phyloP scores from a whole-genome alignment of 2,329 filamentous ascomycete species.

The Aphanocladium album region DNA sequence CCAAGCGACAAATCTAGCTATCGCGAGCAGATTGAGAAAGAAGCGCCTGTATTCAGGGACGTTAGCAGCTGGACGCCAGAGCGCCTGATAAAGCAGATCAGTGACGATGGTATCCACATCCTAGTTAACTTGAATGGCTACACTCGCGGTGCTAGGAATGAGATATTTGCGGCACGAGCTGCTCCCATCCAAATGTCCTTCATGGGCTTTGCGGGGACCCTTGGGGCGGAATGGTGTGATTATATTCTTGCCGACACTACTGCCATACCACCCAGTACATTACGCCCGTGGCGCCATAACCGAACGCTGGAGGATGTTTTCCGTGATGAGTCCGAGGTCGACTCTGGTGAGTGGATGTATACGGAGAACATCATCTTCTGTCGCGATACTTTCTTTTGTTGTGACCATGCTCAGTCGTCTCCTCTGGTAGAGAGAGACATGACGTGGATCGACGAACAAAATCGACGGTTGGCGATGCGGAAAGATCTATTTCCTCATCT shows the following conservation, averaged over 20 bases:
- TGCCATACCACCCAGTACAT: conserved; percentile 74
- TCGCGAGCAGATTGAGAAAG: conserved; percentile 85
- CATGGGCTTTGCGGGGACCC: conserved; percentile 95
- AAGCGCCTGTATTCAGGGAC: conserved; percentile 87
- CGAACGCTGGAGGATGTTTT: conserved; percentile 67
- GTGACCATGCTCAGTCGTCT: conserved; percentile 89
- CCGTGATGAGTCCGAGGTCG: conserved; percentile 59
- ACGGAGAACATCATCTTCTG: conserved; percentile 96
- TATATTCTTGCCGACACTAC: conserved; percentile 89
- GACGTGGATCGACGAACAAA: conserved; percentile 80
- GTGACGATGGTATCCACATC: conserved; percentile 85
- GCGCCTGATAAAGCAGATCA: conserved; percentile 77
- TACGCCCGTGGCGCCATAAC: conserved; percentile 75
- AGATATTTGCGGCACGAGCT: conserved; percentile 91
- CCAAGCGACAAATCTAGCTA: conserved; percentile 84
- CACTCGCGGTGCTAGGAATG: conserved; percentile 91
- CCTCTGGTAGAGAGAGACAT: conserved; percentile 62
- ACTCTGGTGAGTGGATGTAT: conserved; percentile 82
- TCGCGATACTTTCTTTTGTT: conserved; percentile 94
- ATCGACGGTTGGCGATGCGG: conserved; percentile 82
- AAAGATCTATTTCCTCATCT: conserved; percentile 85
- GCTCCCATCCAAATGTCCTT: conserved; percentile 99
- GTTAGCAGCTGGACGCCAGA: conserved; percentile 84
- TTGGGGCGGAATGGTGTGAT: conserved; percentile 98
- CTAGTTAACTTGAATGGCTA: conserved; percentile 98